These are phyloP conservation scores for Rutstroemia sp. DNA, from an alignment of 2,329 filamentous ascomycete species.

Conservation along the genomic window DNA sequence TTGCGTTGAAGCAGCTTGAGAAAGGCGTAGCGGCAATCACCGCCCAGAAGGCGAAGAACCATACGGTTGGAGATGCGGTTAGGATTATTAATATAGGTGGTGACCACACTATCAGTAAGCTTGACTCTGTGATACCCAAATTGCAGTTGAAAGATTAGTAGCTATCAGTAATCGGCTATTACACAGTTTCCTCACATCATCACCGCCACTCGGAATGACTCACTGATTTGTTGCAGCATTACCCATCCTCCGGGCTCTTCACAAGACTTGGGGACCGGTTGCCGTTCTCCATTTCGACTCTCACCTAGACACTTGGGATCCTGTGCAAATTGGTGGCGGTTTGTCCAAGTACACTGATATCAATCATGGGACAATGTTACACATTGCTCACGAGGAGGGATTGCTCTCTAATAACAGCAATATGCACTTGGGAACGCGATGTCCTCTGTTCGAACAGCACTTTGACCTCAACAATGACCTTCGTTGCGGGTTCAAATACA, in stretches of 20 bases:
- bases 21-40: conserved; percentile 24
- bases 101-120: conserved; percentile 28
- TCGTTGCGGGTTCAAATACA: conserved; percentile 25
- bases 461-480: conserved; percentile 28
- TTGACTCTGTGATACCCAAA: background rate
- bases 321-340: conserved; percentile 24
- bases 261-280: conserved; percentile 26
- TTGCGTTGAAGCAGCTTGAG: conserved; percentile 25
- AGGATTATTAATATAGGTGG: conserved; percentile 26
- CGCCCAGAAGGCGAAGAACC: conserved; percentile 19
- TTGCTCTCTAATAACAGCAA: conserved; percentile 26
- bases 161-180: background rate
- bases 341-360: conserved; percentile 25
- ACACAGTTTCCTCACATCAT: background rate
- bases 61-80: conserved; percentile 20
- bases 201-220: background rate
- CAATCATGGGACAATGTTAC: conserved; percentile 29
- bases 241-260: conserved; percentile 25
- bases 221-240: conserved; percentile 17
- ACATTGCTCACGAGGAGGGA: conserved; percentile 30
- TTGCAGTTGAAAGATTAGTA: background rate
- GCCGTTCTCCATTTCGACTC: conserved; percentile 28
- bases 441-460: conserved; percentile 20
- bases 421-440: conserved; percentile 28
- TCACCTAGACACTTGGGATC: conserved; percentile 28